Base-by-base conservation (phyloP, 1,139 yeast genomes). In the Zygotorulaspora mrakii region DNA sequence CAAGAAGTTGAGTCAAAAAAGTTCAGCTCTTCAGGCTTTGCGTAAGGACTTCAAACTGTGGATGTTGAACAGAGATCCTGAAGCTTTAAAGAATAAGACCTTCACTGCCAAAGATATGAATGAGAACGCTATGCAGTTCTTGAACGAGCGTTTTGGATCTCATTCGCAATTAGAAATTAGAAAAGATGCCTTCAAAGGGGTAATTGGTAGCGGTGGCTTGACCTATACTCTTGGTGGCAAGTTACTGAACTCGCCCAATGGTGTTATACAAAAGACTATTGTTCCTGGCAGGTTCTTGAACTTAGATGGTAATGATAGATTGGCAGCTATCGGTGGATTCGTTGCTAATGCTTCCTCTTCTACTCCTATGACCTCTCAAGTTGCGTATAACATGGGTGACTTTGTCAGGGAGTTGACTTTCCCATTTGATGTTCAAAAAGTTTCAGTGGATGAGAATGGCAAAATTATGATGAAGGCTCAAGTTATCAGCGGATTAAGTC, bases 261-360 rank as follows among this genome's bases (percentile, higher is more conserved):
- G 96, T 34, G 66, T 81, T 27, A 68, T 73, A 40, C 70, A 76
- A 42, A 76, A 77, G 24, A 68, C 69, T 42, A 69, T 81, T 25
- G 80, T 78, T 10, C 83, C 84, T 11, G 95, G 94, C 46, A 79
- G 96, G 68, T 66, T 76, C 32, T 67, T 82, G 28, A 72, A 69
- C 36, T 65, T 59, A 18, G 61, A 59, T 26, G 52, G 61, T n/a
- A 46, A 49, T 18, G 61, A 58, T 33, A 68, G 73, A 44, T 72
- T 70, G 37, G 81, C 79, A 20, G 89, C 86, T 6, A 70, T 82
- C 49, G 94, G 84, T 55, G 95, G 95, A n/a, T 82, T 84, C 50
- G 70, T 81, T 31, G 79, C 64, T 2, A 50, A 67, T 58, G 54
- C 55, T 1, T 51, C 53, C 14, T 53, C 57, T 11, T 46, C 52